Evolutionary conservation across 2,329 filamentous ascomycete genomes (phyloP), one percentile per base, ranked within the genome.

Genomic region (Botrytis aclada): DNA sequence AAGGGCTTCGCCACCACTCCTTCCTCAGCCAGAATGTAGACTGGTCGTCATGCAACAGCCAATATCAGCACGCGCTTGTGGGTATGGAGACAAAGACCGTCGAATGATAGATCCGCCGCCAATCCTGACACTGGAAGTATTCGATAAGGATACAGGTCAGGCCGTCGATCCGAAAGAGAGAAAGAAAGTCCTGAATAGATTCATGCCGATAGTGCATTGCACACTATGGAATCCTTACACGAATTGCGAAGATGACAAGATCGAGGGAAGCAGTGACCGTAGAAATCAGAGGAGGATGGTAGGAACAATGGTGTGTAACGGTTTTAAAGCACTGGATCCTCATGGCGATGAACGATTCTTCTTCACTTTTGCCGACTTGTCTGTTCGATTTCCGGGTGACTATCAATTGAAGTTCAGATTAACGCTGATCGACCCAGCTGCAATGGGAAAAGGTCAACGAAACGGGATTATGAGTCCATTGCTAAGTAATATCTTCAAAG

Each of bases 361-460:
- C 84, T 96, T 95, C 82, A 93, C 92, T 80, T 96, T 96, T 80
- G 91, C 92, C 0, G 93, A 96, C 80, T 85, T 96, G 32, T 94
- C 92, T 6, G 94, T 92, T 80, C 88, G 93, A 47, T 94, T 91
- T 0, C 90, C 93, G 1, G 93, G 93, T 32, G 85, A 85, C n/a
- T 96, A 93, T 81, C 86, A 92, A 29, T 86, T 96, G 71, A 89
- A 88, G 64, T 95, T 96, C 81, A 88, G 88, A 54, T 85, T 95
- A 34, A 88, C 94, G 79, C 88, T 92, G 74, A 87, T 95, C 2
- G 65, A 87, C 89, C 81, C 83, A 84, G 22, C 86, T 86, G 34
- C 37, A 20, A 54, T 72, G 54, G 51, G 71, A 32, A 72, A 58
- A 41, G 58, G 43, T 25, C 3, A 61, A 47, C 18, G 89, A 88